These are phyloP conservation scores for Brassica carinata DNA, from an alignment of 345 rosid species.

Conservation along the genomic window DNA sequence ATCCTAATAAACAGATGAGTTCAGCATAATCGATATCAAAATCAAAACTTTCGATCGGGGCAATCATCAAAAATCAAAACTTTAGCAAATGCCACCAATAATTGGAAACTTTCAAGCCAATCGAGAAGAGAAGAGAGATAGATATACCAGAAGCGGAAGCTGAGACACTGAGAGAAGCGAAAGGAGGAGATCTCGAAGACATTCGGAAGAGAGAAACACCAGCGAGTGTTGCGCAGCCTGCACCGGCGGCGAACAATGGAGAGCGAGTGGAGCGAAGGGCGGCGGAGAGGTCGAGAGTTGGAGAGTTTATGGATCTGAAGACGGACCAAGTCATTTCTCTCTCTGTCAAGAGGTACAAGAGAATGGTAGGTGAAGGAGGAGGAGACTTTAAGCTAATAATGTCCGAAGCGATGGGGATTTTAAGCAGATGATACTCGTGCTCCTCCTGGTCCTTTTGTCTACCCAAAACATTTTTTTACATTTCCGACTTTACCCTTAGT, in stretches of 20 bases:
- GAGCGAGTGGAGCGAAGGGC: constrained; percentile 36
- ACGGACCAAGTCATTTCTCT: constrained; percentile 39
- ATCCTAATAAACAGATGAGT: not conserved
- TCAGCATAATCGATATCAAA: not conserved
- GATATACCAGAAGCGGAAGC: constrained; percentile 36
- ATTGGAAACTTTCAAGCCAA: not conserved
- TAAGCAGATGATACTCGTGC: constrained; percentile 45
- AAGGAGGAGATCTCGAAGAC: constrained; percentile 43
- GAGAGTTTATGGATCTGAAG: constrained; percentile 38
- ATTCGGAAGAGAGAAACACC: constrained; percentile 38
- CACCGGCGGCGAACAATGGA: constrained; percentile 39
- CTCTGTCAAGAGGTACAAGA: constrained; percentile 19
- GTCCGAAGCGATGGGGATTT: constrained; percentile 24
- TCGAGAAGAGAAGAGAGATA: not conserved
- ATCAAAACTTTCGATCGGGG: not conserved
- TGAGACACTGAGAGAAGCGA: constrained; percentile 43
- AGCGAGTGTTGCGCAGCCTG: constrained; percentile 39
- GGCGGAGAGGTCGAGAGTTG: constrained; percentile 34
- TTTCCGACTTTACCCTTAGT: constrained; percentile 36
- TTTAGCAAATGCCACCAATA: not conserved
- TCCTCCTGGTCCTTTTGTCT: not conserved
- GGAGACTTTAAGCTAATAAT: not conserved
- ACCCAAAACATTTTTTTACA: constrained; percentile 3
- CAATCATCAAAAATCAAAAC: constrained; percentile 30
- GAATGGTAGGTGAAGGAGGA: constrained; percentile 38